Evolutionary conservation across 2,329 filamentous ascomycete genomes (phyloP).

Genomic region (Diaporthe batatas): DNA sequence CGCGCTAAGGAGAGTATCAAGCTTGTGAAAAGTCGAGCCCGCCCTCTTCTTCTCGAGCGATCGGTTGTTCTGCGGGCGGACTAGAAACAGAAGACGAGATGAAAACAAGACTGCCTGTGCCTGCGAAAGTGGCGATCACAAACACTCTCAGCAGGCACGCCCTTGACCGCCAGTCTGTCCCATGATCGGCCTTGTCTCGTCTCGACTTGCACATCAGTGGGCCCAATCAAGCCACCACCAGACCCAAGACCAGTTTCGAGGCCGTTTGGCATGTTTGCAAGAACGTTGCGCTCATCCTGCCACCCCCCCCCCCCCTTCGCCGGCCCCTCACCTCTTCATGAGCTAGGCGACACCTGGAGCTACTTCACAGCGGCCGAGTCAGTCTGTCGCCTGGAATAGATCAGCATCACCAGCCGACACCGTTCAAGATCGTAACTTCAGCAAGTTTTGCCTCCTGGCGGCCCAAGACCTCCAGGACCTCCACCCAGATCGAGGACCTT

Average conservation of each 20-base stretch:
- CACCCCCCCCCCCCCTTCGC: too few species aligned
- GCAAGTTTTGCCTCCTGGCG: background rate
- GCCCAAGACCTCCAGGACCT: background rate
- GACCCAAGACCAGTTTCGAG: conserved; percentile 32
- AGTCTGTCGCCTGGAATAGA: conserved; percentile 28
- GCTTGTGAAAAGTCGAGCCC: background rate
- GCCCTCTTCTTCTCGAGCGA: background rate
- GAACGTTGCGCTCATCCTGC: conserved; percentile 5
- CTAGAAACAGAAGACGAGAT: conserved; percentile 28
- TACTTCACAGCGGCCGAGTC: conserved; percentile 24
- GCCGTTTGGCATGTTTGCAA: conserved; percentile 36
- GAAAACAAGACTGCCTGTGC: conserved; percentile 21
- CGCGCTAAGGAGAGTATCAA: background rate
- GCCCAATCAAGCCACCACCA: conserved; percentile 32
- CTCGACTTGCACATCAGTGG: conserved; percentile 38
- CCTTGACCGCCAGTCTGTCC: conserved; percentile 16
- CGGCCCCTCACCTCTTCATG: background rate
- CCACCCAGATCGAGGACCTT: background rate
- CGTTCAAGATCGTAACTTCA: conserved; percentile 11
- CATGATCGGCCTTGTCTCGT: conserved; percentile 39
- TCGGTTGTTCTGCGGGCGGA: conserved; percentile 20
- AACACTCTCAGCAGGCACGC: conserved; percentile 33
- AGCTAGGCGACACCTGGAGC: background rate
- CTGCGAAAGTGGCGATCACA: conserved; percentile 33
- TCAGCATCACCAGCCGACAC: conserved; percentile 12